These are phyloP conservation scores for Prunella vulgaris DNA, from an alignment of 257 asterid genomes.

Conservation along the genomic window DNA sequence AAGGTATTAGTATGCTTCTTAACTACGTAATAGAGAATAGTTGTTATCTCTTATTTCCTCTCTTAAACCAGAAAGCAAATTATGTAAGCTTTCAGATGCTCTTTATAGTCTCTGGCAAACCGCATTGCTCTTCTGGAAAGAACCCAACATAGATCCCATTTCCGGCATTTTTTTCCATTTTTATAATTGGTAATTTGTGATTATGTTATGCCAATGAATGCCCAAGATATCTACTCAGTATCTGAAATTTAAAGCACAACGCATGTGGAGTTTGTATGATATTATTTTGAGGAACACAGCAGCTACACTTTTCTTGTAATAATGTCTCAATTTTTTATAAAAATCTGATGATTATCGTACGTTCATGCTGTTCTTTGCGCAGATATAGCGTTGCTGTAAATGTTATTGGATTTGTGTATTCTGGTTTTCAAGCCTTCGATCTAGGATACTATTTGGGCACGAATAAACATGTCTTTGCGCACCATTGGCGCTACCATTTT, in stretches of 20 bases:
- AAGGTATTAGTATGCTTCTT: neutral
- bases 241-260: neutral
- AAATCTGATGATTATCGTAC: neutral
- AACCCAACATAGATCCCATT: neutral
- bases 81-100: neutral
- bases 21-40: neutral
- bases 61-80: neutral
- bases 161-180: neutral
- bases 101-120: neutral
- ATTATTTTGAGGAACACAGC: neutral
- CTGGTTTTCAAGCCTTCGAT: slow-evolving; percentile 63
- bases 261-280: neutral
- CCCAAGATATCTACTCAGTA: neutral
- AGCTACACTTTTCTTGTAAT: neutral
- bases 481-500: slow-evolving; percentile 47
- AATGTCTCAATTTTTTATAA: neutral
- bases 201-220: neutral
- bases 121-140: neutral
- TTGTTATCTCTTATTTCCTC: neutral
- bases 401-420: slow-evolving; percentile 70
- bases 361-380: slow-evolving; percentile 7
- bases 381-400: slow-evolving; percentile 68
- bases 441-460: slow-evolving; percentile 46
- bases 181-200: neutral
- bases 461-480: slow-evolving; percentile 43